These are phyloP conservation scores for Pleurotus djamor DNA, from an alignment of 768 basidiomycete species.

Conservation along the genomic window DNA sequence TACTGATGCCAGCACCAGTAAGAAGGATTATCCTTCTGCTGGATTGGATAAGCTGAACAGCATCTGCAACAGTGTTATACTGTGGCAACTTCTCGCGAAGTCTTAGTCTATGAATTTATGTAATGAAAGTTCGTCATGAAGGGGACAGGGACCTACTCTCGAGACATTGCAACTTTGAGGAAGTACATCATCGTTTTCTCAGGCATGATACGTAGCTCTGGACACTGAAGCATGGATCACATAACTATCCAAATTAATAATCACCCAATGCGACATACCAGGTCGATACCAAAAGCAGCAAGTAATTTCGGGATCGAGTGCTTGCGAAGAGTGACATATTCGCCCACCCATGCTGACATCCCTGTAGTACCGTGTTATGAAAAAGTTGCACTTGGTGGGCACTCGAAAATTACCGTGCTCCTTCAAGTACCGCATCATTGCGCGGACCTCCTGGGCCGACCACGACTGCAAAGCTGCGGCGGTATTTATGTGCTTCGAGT, in stretches of 20 bases:
- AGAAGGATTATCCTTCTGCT: conserved; percentile 71
- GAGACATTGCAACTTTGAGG: conserved; percentile 67
- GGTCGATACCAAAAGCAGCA: conserved; percentile 68
- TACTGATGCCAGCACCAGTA: conserved; percentile 86
- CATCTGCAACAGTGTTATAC: conserved; percentile 77
- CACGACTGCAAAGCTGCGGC: conserved; percentile 41
- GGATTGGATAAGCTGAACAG: conserved; percentile 58
- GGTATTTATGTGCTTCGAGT: conserved; percentile 3
- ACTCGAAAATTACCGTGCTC: conserved; percentile 55
- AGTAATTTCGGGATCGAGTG: conserved; percentile 67
- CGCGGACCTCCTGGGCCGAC: conserved; percentile 59
- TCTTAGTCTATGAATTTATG: conserved; percentile 47
- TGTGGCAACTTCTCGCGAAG: conserved; percentile 64
- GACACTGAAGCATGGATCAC: conserved; percentile 40
- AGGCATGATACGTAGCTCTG: conserved; percentile 52
- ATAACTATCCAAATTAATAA: conserved; percentile 1
- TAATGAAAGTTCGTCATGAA: not conserved
- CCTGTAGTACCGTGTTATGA: conserved; percentile 37
- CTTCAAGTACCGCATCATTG: conserved; percentile 68
- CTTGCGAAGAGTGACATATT: conserved; percentile 60
- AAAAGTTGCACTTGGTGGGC: not conserved
- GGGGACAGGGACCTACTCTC: conserved; percentile 46
- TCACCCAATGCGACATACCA: conserved; percentile 47
- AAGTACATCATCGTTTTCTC: conserved; percentile 62
- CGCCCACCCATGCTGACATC: conserved; percentile 66